Evolutionary conservation across 345 rosid genomes (phyloP), one percentile per base, ranked within the genome.

Genomic region (Corchorus capsularis): DNA sequence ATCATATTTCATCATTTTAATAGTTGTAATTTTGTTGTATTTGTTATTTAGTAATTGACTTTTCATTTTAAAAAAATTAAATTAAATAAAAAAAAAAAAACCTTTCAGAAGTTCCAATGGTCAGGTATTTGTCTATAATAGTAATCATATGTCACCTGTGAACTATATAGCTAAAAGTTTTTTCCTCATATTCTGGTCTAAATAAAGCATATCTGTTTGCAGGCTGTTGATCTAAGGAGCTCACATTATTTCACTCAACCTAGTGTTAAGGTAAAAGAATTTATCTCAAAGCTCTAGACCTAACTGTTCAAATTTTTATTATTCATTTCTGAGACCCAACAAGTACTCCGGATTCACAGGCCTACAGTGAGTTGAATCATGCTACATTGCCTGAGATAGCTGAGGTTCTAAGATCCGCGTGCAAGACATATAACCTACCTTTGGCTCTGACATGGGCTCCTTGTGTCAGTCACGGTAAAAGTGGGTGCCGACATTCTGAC

Each of bases 371-470:
- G 71, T 83, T 82, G 66, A 81, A 83, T 83, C 74, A 78, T 32
- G 87, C 83, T 56, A 91, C 90, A 32, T 82, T 88, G 68, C 91
- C 86, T 41, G 91, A 86, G 80, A 77, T 93, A 76, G 71, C 78
- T 35, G 86, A 87, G 71, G 82, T 88, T 79, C 82, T 91, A 81
- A 81, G 73, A 66, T 83, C 90, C 63, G 87, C 89, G 60, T 93
- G 93, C 92, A 86, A 60, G 78, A 81, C 57, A 47, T 78, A 91
- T 83, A 78, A 81, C 53, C 68, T 94, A 63, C 97, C 97, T 71
- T 76, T 94, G 82, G 98, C 97, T 79, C 86, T 91, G 73, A 89
- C 92, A 3, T 94, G 98, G 98, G 89, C 94, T 2, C 87, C 90
- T 10, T 90, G 95, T 72, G 81, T 80, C 62, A 82, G 65, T 73